Base-by-base conservation (phyloP, 1,139 yeast genomes). In the Yamadazyma sp. region DNA sequence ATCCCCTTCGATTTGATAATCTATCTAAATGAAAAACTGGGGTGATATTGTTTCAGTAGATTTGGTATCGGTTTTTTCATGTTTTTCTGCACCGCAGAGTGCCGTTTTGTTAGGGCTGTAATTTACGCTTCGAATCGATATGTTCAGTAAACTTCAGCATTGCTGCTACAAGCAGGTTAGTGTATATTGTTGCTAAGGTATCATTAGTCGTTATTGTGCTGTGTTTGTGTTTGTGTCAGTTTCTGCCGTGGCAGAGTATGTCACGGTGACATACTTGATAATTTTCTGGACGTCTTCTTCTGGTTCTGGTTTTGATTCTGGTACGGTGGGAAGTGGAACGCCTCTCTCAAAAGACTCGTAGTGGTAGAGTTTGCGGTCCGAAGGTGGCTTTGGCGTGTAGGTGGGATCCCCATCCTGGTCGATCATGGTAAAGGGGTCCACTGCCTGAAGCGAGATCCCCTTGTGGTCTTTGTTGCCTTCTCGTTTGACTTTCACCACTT, bases 351-450 rank as follows among this genome's bases (percentile, higher is more conserved):
- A 45, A 8, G 4, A 12, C 34, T 42, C 39, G 36, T 41, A 46
- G 16, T 46, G 46, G 24, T 43, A 46, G 4, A 38, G 18, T 4
- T 14, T 39, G 10, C 49, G 25, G 4, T 61, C 59, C 2, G 62
- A 59, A 10, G 50, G 47, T 39, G 49, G 58, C 2, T 45, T 40
- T 0, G 54, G 58, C 25, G 44, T 33, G 4, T 41, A 46, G 1
- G 61, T 62, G 3, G 36, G 17, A 36, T 59, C 62, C 3, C 69
- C 72, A 31, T 64, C 65, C 30, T 56, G 61, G 38, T 68, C 71
- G 0, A 43, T 36, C 59, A 63, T 56, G 1, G 60, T 54, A 10
- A 44, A 56, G 0, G 73, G 72, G 45, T 69, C 64, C 5, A 66
- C 49, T n/a, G 58, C 29, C 37, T 54, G 60, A 2, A 67, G 37